Percentiles rank a stretch among this genome's conserved stretches.
Evolutionary conservation across 2,329 filamentous ascomycete species (phyloP).

Genomic region (Nothophaeocryptopus gaeumannii): DNA sequence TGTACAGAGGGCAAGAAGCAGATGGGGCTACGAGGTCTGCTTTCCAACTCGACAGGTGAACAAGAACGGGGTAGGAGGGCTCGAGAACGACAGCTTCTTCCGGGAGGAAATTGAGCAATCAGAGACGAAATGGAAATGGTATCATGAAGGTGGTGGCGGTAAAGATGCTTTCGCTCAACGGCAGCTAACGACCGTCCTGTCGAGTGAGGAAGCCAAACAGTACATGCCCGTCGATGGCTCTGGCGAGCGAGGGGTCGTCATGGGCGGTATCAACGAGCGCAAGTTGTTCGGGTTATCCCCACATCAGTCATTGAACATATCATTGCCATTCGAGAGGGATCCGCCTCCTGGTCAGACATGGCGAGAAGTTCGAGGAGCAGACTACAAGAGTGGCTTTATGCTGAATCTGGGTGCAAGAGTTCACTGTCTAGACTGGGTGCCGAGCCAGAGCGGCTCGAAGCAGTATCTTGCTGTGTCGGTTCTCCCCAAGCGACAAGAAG

Average conservation of each 20-base stretch:
- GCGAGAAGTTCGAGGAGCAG: slow-evolving; percentile 5
- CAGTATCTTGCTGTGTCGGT: slow-evolving; percentile 56
- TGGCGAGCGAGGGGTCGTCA: slow-evolving; percentile 44
- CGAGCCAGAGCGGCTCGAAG: slow-evolving; percentile 40
- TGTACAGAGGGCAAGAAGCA: slow-evolving; percentile 48
- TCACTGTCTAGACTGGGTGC: slow-evolving; percentile 49
- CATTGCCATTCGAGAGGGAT: slow-evolving; percentile 43
- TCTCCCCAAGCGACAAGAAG: slow-evolving; percentile 25
- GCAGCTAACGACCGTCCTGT: slow-evolving; percentile 41
- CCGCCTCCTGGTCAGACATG: slow-evolving; percentile 12
- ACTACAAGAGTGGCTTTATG: slow-evolving; percentile 47
- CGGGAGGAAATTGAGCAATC: slow-evolving; percentile 44
- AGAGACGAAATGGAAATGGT: slow-evolving; percentile 54
- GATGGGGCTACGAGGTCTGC: slow-evolving; percentile 52
- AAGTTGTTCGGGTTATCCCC: slow-evolving; percentile 42
- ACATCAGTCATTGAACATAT: slow-evolving; percentile 45
- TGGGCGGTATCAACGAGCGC: slow-evolving; percentile 50
- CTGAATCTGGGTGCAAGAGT: slow-evolving; percentile 56
- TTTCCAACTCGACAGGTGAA: slow-evolving; percentile 48
- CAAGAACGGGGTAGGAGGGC: slow-evolving; percentile 34
- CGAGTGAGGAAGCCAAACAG: slow-evolving; percentile 35
- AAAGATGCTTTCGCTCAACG: slow-evolving; percentile 41
- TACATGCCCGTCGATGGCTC: slow-evolving; percentile 43
- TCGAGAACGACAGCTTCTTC: slow-evolving; percentile 47
- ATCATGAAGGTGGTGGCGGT: slow-evolving; percentile 41